Evolutionary conservation across 2,329 filamentous ascomycete genomes (phyloP).

Genomic region (Alternaria sp.): DNA sequence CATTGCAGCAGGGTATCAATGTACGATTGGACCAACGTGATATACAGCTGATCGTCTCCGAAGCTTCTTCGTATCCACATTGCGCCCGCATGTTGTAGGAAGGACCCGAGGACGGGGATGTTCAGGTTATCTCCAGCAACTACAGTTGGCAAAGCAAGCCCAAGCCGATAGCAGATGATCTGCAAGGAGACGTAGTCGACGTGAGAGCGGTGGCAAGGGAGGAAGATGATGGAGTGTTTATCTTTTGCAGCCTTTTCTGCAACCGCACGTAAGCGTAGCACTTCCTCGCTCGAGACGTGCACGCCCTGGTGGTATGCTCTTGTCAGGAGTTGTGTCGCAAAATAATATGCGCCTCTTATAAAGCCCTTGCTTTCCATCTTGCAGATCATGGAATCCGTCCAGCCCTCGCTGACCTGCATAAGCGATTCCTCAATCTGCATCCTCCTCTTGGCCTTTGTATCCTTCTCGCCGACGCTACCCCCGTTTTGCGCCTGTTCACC

Average conservation of each 20-base stretch:
- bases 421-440: slow-evolving; percentile 77
- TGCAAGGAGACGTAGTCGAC: slow-evolving; percentile 97
- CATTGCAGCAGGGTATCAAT: slow-evolving; percentile 91
- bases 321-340: slow-evolving; percentile 86
- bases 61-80: slow-evolving; percentile 97
- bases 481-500: slow-evolving; percentile 58
- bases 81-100: slow-evolving; percentile 91
- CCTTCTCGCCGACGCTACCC: slow-evolving; percentile 58
- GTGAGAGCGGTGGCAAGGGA: slow-evolving; percentile 94
- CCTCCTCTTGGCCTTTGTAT: slow-evolving; percentile 69
- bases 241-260: slow-evolving; percentile 84
- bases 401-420: slow-evolving; percentile 81
- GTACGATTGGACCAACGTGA: slow-evolving; percentile 93
- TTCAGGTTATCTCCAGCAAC: slow-evolving; percentile 97
- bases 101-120: slow-evolving; percentile 86
- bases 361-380: slow-evolving; percentile 97
- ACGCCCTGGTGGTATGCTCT: slow-evolving; percentile 97
- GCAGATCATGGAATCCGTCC: slow-evolving; percentile 97
- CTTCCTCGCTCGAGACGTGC: slow-evolving; percentile 94
- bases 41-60: slow-evolving; percentile 89
- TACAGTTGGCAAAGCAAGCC: slow-evolving; percentile 86
- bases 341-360: slow-evolving; percentile 90
- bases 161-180: slow-evolving; percentile 92
- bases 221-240: slow-evolving; percentile 94
- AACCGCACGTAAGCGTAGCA: slow-evolving; percentile 80